These are phyloP conservation scores for Eutypa lata DNA, from an alignment of 2,329 filamentous ascomycete genomes.

Conservation along the genomic window DNA sequence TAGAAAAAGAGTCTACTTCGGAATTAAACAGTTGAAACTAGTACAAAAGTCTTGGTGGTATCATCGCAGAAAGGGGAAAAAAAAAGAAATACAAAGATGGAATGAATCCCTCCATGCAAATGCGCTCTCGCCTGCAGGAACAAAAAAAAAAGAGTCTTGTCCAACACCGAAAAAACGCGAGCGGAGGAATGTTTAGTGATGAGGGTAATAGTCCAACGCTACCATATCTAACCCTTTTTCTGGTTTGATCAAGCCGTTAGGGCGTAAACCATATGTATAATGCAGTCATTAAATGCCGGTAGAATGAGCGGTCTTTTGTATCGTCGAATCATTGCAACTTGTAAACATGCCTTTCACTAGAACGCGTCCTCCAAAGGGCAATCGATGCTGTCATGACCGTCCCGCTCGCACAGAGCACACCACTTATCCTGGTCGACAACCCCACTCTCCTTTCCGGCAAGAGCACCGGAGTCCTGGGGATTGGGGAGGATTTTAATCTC, in stretches of 20 bases:
- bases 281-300: too few species aligned
- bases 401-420: slow-evolving; percentile 94
- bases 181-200: neutral
- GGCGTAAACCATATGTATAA: too few species aligned
- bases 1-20: neutral
- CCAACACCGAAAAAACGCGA: neutral
- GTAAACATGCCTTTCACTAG: slow-evolving; percentile 28
- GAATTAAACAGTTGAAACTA: neutral
- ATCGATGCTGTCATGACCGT: slow-evolving; percentile 94
- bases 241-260: neutral
- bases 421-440: slow-evolving; percentile 83
- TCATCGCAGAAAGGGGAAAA: neutral
- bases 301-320: too few species aligned
- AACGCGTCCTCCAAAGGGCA: slow-evolving; percentile 87
- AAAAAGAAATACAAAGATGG: neutral
- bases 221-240: too few species aligned
- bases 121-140: too few species aligned
- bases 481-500: slow-evolving; percentile 52
- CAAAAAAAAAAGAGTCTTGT: neutral
- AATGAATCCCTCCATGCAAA: neutral
- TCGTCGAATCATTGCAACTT: neutral
- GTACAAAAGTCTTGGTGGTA: neutral
- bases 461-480: slow-evolving; percentile 62
- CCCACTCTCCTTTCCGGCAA: slow-evolving; percentile 75
- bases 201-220: neutral